Base-by-base conservation (phyloP, 2,329 filamentous ascomycete species). In the Fusarium dlaminii region DNA sequence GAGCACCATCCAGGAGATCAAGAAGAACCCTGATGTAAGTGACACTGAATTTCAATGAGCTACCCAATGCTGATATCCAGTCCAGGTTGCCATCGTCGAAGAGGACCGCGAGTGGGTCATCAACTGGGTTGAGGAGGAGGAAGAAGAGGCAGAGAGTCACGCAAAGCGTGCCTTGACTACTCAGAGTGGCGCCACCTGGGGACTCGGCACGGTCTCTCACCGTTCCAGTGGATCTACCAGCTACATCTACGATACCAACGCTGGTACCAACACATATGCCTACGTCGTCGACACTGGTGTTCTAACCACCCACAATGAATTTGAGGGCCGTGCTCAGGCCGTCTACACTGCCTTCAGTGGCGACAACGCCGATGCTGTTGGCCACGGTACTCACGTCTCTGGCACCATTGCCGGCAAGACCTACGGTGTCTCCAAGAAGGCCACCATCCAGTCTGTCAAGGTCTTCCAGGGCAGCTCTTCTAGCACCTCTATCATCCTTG, bases 271-370 rank as follows among this genome's bases (percentile, higher is more conserved):
- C 42, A 88, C 88, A 74, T 91, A 87, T 37, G 87, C 86, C 51
- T 92, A 89, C 79, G 81, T 92, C 29, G 86, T 92, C 52, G 90
- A 92, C 80, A 91, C 89, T 9, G 90, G 90, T 74, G 88, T 92
- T 73, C 82, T 82, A 52, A 81, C 83, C 29, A 83, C 85, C 10
- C 90, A 92, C 81, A 75, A 77, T 40, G 85, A 90, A 78, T 90
- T 88, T 75, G 83, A 85, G 75, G 86, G 86, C 42, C 86, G 88
- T 61, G 89, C 88, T n/a, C 81, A 51, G 14, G 58, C 64, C 20
- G 79, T 66, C 36, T 81, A 58, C 57, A 77, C 74, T 51, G 78
- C 75, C 39, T 81, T 75, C 52, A 65, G 63, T 37, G 76, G 73
- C 37, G 71, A 78, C 45, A 77, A 76, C 32, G 69, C 72, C 29